Percentiles rank a stretch among this genome's conserved stretches.
Evolutionary conservation across 192 early-diverging fungal genomes (phyloP).

Genomic region (Phycomyces nitens): DNA sequence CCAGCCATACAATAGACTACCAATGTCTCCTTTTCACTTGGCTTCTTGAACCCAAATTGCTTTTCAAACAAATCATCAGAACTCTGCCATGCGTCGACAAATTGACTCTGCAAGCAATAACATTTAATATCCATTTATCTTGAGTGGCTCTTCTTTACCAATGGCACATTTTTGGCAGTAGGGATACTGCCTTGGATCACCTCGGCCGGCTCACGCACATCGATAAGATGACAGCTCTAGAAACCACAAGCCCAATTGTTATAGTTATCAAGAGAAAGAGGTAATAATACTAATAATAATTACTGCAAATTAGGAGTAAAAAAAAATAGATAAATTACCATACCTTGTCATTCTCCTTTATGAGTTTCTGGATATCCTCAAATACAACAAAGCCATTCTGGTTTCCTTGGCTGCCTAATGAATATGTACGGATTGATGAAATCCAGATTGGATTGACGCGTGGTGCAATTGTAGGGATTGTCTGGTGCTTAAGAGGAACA

Average conservation of each 20-base stretch:
- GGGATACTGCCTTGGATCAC: slow-evolving; percentile 59
- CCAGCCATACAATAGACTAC: slow-evolving; percentile 70
- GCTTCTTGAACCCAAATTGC: slow-evolving; percentile 55
- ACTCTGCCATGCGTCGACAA: slow-evolving; percentile 17
- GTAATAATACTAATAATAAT: not conserved
- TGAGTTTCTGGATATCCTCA: slow-evolving; percentile 12
- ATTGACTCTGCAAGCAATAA: slow-evolving; percentile 35
- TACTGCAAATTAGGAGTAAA: not conserved
- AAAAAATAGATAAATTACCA: not conserved
- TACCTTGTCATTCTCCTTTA: slow-evolving; percentile 22
- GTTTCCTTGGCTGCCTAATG: too few relatives aligned
- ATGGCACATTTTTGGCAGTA: slow-evolving; percentile 62
- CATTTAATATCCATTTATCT: too few relatives aligned
- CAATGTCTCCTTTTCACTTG: slow-evolving; percentile 32
- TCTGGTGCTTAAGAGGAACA: too few relatives aligned
- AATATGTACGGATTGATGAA: too few relatives aligned
- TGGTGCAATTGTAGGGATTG: too few relatives aligned
- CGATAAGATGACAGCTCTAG: slow-evolving; percentile 54
- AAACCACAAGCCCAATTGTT: not conserved
- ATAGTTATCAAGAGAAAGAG: not conserved
- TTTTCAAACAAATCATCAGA: slow-evolving; percentile 30
- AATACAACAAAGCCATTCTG: not conserved
- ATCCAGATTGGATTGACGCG: too few relatives aligned
- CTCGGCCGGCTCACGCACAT: slow-evolving; percentile 67
- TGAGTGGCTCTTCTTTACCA: too few relatives aligned